Evolutionary conservation across 129 eudicot species (phyloP), one percentile per base, ranked within the genome.

Genomic region (Sambucus nigra): DNA sequence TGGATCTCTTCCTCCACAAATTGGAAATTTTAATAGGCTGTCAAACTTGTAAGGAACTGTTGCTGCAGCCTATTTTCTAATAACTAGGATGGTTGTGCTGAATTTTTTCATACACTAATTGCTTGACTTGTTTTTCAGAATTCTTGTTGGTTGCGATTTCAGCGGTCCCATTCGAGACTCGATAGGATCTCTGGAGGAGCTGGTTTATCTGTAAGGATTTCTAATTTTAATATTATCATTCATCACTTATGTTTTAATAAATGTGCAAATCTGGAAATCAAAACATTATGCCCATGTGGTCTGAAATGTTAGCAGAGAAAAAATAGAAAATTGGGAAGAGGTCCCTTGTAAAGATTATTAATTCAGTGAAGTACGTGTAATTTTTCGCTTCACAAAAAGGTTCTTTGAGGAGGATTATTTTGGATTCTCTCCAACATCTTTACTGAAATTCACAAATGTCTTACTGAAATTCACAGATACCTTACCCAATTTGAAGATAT

Each of bases 61-160:
- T 47, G 24, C 1, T 51, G 47, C n/a, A 25, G 18, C 59, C 50
- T 5, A 7, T 6, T 25, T 45, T 1, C 20, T 27, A 2, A 25
- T 61, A 28, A 44, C 18, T 5, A 12, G 2, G 5, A 9, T 18
- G 53, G 0, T 19, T 26, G 3, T 25, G 7, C n/a, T 50, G 19
- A 41, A 15, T 5, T 38, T 27, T 19, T 28, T 15, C 61, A 32
- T 14, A 11, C 45, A 24, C 35, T 18, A 52, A 38, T 53, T 57
- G 41, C 51, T 67, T 49, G 27, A 54, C 41, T 38, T 52, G 49
- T 39, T 38, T 29, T 23, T 44, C 77, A 80, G 88, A 50, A 57
- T 70, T 33, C 78, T 88, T 2, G 75, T 73, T 33, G 94, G 94
- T 55, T 88, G 97, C 61, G 48, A 68, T 49, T 84, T 88, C 63